Percentiles rank a stretch among this genome's conserved stretches.
phyloP scores from a whole-genome alignment of 2,329 filamentous ascomycete genomes.

The Penicillium expansum region DNA sequence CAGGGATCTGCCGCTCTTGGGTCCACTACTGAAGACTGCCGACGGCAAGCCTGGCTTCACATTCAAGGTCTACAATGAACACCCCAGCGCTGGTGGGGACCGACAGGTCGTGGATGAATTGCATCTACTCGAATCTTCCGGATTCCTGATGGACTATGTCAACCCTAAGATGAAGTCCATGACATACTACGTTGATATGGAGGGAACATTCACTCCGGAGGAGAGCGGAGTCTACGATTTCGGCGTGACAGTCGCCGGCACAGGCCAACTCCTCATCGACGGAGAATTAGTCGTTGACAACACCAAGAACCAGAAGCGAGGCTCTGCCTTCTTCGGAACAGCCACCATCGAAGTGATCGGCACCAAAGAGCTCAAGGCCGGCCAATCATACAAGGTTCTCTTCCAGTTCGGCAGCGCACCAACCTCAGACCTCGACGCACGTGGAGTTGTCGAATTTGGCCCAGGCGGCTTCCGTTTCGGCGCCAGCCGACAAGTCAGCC shows the following conservation, averaged over 20 bases:
- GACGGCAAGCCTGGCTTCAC: conserved; percentile 58
- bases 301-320: conserved; percentile 60
- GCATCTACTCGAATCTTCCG: conserved; percentile 43
- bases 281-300: conserved; percentile 64
- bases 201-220: conserved; percentile 59
- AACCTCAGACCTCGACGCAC: conserved; percentile 55
- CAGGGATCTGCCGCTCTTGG: conserved; percentile 61
- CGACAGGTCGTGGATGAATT: conserved; percentile 55
- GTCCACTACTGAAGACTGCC: conserved; percentile 50
- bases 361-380: conserved; percentile 56
- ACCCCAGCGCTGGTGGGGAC: conserved; percentile 44
- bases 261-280: conserved; percentile 64
- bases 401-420: conserved; percentile 61
- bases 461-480: conserved; percentile 63
- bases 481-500: conserved; percentile 57
- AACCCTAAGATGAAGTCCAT: conserved; percentile 53
- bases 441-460: conserved; percentile 51
- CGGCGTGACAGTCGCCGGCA: conserved; percentile 64
- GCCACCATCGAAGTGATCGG: conserved; percentile 65
- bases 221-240: conserved; percentile 63
- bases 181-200: conserved; percentile 61
- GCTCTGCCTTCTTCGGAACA: conserved; percentile 63
- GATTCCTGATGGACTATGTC: conserved; percentile 54
- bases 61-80: conserved; percentile 63
- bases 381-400: conserved; percentile 57